Evolutionary conservation across 371 early-diverging fungal genomes (phyloP).

Genomic region (Rhizopus sp.): DNA sequence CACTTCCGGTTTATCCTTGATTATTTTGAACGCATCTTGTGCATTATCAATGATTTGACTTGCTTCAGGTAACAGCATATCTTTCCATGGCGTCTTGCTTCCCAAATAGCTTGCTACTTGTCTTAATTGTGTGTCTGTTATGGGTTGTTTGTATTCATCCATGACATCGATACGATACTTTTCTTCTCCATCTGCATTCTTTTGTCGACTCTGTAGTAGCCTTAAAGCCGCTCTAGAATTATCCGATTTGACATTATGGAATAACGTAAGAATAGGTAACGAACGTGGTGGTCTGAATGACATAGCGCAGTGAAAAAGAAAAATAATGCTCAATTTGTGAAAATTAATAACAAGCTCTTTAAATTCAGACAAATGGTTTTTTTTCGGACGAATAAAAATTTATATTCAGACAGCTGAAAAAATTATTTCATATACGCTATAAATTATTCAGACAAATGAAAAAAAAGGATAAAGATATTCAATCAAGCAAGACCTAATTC

Average conservation of each 20-base stretch:
- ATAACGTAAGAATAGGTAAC: slow-evolving; percentile 38
- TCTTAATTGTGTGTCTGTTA: slow-evolving; percentile 26
- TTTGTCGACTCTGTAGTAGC: slow-evolving; percentile 28
- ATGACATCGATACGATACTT: slow-evolving; percentile 28
- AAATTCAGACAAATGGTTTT: too few species aligned
- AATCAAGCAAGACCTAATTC: too few species aligned
- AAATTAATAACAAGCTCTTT: too few species aligned
- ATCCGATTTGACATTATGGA: slow-evolving; percentile 31
- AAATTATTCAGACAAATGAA: too few species aligned
- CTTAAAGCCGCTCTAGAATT: slow-evolving; percentile 29
- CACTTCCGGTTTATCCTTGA: slow-evolving; percentile 25
- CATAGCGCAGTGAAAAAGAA: slow-evolving; percentile 23
- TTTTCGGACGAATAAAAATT: too few species aligned
- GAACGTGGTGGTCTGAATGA: slow-evolving; percentile 52
- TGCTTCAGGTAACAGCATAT: slow-evolving; percentile 18
- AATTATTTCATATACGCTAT: too few species aligned
- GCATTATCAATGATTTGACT: slow-evolving; percentile 10
- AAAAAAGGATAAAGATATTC: too few species aligned
- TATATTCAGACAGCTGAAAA: too few species aligned
- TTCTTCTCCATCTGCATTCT: slow-evolving; percentile 27
- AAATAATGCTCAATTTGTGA: too few species aligned
- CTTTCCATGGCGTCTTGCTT: slow-evolving; percentile 26
- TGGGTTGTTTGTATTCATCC: slow-evolving; percentile 22
- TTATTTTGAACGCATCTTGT: slow-evolving; percentile 24
- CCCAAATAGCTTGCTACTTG: slow-evolving; percentile 25